Evolutionary conservation across 345 rosid species (phyloP).

Genomic region (Aethionema arabicum): DNA sequence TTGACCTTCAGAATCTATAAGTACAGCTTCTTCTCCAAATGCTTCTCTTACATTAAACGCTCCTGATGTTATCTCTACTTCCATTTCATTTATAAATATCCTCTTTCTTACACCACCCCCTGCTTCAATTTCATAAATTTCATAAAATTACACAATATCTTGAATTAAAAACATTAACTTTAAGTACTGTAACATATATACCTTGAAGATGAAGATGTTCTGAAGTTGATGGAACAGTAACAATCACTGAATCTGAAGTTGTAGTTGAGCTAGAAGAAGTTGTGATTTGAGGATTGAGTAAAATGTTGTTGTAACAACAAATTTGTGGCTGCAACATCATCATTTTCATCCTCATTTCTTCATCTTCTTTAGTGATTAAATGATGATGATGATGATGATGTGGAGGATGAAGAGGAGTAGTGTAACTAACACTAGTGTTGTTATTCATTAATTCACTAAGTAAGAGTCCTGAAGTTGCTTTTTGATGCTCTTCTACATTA

Average conservation of each 20-base stretch:
- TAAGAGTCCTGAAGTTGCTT: constrained; percentile 41
- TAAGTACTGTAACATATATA: constrained; percentile 17
- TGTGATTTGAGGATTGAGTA: constrained; percentile 31
- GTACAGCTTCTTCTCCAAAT: constrained; percentile 76
- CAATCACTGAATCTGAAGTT: constrained; percentile 28
- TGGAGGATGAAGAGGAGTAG: no score
- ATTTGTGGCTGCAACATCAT: constrained; percentile 42
- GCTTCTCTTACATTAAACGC: constrained; percentile 85
- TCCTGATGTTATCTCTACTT: constrained; percentile 64
- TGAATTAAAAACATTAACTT: neutral
- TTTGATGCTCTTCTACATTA: constrained; percentile 21
- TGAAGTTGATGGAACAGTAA: constrained; percentile 44
- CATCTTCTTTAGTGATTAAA: constrained; percentile 38
- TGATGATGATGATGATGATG: constrained; percentile 28
- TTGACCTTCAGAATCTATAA: constrained; percentile 74
- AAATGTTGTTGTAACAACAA: constrained; percentile 37
- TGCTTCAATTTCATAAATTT: constrained; percentile 24
- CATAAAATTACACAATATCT: constrained; percentile 29
- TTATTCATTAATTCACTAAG: constrained; percentile 56
- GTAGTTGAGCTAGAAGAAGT: constrained; percentile 33
- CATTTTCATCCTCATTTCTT: constrained; percentile 40
- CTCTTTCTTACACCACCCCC: constrained; percentile 42
- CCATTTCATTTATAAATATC: constrained; percentile 86
- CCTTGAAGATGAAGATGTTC: constrained; percentile 49
- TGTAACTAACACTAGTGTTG: constrained; percentile 30